Evolutionary conservation across 352 stramenopile species (phyloP), one percentile per base, ranked within the genome.

Genomic region (Phytophthora ohioensis): DNA sequence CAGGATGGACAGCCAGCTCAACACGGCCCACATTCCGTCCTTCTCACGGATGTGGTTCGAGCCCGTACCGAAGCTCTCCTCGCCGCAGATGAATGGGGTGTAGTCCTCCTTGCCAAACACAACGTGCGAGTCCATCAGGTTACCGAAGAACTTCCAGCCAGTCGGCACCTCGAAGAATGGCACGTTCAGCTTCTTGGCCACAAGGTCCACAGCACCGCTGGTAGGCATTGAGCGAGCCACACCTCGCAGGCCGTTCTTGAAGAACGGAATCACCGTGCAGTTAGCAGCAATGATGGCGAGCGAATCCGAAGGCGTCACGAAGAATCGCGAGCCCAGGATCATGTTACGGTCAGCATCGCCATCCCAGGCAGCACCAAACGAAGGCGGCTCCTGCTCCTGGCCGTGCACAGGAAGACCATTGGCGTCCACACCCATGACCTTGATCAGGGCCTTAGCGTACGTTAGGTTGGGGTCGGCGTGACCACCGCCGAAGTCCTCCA

Each of bases 121-220:
- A 41, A 97, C 94, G 67, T 98, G 96, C 12, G 96, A 99, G 81
- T 98, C 96, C 98, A 99, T 99, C 31, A 99, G 82, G 84, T 99
- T 99, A 39, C 98, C 98, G 74, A 99, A 99, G 82, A 99, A 99
- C 86, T 99, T 99, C 98, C 98, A 99, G 54, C 98, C 98, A 34
- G 98, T 99, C 17, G 98, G 98, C 39, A 98, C 98, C 64, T 99
- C 97, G 77, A 99, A 99, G 57, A 96, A 93, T 13, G 91, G 87
- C 64, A 99, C 97, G 51, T 89, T 90, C 45, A 99, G 81, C 73
- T 97, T 97, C 79, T 97, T 90, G 6, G 97, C 97, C 39, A 99
- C 98, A 17, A 98, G 87, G 83, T 99, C 98, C 31, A 99, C 88
- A 32, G 98, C 98, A 38, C 92, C 96, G 45, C 93, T 99, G 30